A percentile compares a stretch with the other conserved stretches of the same genome.
Evolutionary conservation across 2,329 filamentous ascomycete species (phyloP).

Genomic region (Arachnopeziza araneosa): DNA sequence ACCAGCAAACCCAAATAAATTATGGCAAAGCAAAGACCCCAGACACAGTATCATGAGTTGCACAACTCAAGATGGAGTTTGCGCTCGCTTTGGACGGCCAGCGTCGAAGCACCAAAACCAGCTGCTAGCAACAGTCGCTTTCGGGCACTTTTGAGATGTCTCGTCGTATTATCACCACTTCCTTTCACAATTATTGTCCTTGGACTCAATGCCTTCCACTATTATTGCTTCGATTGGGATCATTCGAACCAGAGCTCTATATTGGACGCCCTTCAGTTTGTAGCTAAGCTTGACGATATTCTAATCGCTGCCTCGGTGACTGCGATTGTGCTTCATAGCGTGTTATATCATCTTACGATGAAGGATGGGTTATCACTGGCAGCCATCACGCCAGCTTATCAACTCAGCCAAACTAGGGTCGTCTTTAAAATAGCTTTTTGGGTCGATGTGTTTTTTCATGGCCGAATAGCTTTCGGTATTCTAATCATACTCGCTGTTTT

Average conservation of each 20-base stretch:
- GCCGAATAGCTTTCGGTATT: not conserved
- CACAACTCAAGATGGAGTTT: not conserved
- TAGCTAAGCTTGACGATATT: not conserved
- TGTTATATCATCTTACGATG: not conserved
- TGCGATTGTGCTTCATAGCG: not conserved
- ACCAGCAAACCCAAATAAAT: no score
- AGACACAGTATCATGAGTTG: not conserved
- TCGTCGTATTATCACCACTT: not conserved
- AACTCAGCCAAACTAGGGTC: not conserved
- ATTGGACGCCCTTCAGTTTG: not conserved
- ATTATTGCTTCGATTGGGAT: not conserved
- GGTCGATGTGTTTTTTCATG: not conserved
- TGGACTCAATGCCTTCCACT: not conserved
- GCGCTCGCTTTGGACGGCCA: not conserved
- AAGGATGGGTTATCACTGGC: not conserved
- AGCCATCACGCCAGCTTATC: not conserved
- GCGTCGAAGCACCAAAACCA: not conserved
- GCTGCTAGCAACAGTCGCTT: not conserved
- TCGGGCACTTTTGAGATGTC: not conserved
- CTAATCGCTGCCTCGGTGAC: not conserved
- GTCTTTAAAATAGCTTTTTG: not conserved
- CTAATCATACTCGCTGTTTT: not conserved
- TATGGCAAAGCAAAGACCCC: not conserved
- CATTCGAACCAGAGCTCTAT: not conserved
- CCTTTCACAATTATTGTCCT: not conserved